Evolutionary conservation across 176 grass and related monocot species (phyloP).

Genomic region (Poa annua): DNA sequence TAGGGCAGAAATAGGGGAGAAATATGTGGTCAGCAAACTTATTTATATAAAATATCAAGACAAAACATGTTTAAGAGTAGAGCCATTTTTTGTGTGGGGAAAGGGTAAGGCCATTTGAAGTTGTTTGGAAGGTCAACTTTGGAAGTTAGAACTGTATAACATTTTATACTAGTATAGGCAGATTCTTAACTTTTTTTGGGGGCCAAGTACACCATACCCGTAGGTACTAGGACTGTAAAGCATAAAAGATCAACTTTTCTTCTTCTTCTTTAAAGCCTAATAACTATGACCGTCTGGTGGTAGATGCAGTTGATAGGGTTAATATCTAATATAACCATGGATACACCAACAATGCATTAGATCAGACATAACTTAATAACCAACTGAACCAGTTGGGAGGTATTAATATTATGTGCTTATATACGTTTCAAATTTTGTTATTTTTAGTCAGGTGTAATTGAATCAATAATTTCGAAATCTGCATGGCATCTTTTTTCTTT

Average conservation of each 20-base stretch:
- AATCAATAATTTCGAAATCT: neutral
- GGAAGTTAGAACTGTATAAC: neutral
- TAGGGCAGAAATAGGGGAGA: neutral
- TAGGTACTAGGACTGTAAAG: neutral
- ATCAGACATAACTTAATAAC: neutral
- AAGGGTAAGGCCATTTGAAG: neutral
- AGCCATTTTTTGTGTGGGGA: too few relatives aligned
- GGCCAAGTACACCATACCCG: neutral
- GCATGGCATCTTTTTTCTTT: neutral
- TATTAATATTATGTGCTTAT: slow-evolving; percentile 21
- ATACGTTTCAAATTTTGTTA: slow-evolving; percentile 7
- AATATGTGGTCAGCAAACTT: too few relatives aligned
- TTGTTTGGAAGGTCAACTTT: neutral
- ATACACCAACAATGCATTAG: neutral
- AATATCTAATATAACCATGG: slow-evolving; percentile 17
- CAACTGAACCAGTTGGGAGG: neutral
- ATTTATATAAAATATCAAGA: too few relatives aligned
- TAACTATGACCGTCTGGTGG: neutral
- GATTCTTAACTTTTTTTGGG: slow-evolving; percentile 4
- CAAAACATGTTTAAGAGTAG: neutral
- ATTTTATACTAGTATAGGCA: neutral
- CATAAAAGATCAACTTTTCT: neutral
- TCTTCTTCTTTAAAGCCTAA: neutral
- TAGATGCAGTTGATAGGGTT: slow-evolving; percentile 29
- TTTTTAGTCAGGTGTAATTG: neutral